Evolutionary conservation across 2,329 filamentous ascomycete species (phyloP).

Genomic region (Truncatella angustata): DNA sequence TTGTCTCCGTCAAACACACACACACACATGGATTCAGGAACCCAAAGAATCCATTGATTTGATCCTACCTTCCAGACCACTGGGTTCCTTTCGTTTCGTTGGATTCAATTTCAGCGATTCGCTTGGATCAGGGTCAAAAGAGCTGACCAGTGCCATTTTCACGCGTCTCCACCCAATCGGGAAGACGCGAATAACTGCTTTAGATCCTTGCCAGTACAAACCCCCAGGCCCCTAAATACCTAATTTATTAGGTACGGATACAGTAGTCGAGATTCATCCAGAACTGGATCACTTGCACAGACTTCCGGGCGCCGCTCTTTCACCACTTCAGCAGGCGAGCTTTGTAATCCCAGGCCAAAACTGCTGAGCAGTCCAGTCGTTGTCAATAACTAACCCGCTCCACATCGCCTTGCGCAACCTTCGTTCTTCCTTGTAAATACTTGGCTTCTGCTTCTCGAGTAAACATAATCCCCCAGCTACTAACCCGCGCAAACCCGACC

Average conservation of each 20-base stretch:
- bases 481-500: neutral
- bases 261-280: no score
- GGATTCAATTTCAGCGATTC: conserved; percentile 13
- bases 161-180: conserved; percentile 22
- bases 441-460: neutral
- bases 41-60: no score
- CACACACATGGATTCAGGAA: no score
- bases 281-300: no score
- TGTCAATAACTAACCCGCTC: neutral
- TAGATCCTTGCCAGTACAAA: conserved; percentile 3
- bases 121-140: conserved; percentile 15
- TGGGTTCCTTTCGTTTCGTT: neutral
- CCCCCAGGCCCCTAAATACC: no score
- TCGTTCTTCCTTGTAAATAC: neutral
- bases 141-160: conserved; percentile 14
- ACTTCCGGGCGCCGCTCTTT: neutral
- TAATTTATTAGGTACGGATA: no score
- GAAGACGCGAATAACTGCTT: conserved; percentile 16
- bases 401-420: neutral
- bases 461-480: neutral
- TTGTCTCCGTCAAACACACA: no score
- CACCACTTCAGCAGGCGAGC: neutral
- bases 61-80: no score
- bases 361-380: neutral
- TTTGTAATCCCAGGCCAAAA: neutral